phyloP scores from a whole-genome alignment of 495 filamentous ascomycete species.

The Aspergillus mulundensis region DNA sequence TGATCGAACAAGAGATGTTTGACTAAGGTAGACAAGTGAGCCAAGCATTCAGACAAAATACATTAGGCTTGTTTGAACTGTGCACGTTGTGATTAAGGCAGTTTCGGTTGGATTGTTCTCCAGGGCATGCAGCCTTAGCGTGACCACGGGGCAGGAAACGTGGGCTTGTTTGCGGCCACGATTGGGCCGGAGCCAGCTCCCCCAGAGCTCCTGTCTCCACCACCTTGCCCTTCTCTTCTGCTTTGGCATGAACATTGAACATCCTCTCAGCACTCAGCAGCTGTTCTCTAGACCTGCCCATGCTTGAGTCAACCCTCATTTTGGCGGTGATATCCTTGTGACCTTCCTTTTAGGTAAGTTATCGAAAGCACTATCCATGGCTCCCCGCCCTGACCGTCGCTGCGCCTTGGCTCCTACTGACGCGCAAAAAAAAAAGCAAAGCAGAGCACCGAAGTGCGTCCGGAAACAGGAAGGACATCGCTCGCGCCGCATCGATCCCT shows the following conservation, averaged over 20 bases:
- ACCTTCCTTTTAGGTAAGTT: neutral
- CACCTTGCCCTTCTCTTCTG: constrained; percentile 4
- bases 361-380: neutral
- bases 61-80: neutral
- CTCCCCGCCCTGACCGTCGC: neutral
- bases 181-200: constrained; percentile 9
- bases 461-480: neutral
- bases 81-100: constrained; percentile 4
- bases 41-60: neutral
- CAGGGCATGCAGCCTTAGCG: constrained; percentile 4
- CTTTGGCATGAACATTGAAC: neutral
- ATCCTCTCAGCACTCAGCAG: neutral
- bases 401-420: neutral
- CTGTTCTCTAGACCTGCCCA: neutral
- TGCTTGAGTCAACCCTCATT: neutral
- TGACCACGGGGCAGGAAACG: neutral
- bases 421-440: constrained; percentile 5
- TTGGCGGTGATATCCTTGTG: neutral
- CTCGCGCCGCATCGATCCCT: neutral
- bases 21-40: neutral
- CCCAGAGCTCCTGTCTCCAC: constrained; percentile 10
- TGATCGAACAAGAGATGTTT: too few relatives aligned
- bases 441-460: neutral
- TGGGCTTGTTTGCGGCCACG: neutral
- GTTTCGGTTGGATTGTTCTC: constrained; percentile 5